Base-by-base conservation (phyloP, 2,329 filamentous ascomycete species). In the Trichoderma asperellum region DNA sequence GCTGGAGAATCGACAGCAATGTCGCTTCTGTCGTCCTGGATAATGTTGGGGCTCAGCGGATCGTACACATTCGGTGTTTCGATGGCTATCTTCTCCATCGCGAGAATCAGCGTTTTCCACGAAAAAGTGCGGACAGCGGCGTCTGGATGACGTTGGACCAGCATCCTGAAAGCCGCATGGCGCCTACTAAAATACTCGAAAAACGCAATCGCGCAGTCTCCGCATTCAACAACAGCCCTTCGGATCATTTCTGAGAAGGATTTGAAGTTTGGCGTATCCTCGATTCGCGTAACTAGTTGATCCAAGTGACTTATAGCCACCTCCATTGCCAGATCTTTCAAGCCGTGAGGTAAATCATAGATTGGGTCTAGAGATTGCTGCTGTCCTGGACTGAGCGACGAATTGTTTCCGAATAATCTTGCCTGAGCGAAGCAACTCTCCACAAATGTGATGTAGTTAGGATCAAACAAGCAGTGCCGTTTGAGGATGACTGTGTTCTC, bases 401-500 rank as follows among this genome's bases (percentile, higher is more conserved):
- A 35, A 27, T 53, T 62, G 11, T 79, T 76, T 61, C 83, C 84
- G 40, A 87, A 74, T 24, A 81, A 79, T 59, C 83, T 87, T 61
- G 89, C 81, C 49, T 87, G 85, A 8, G 82, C 79, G 35, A 96
- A 84, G 47, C 93, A 82, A 66, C 84, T 83, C 43, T 85, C 83
- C 18, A 94, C 85, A 73, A 97, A 93, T 1, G 81, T 80, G 2
- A 89, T 83, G 75, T 97, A 92, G 37, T 85, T 84, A 1, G 88
- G 87, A 74, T 97, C 94, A 74, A 91, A 92, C 29, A 96, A 84
- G 77, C 91, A 94, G 75, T 96, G 94, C 21, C 91, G 88, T 65
- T 91, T 88, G 58, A 97, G 84, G 29, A 93, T 86, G 2, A 87
- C 73, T 71, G 91, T 89, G 73, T 97, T 97, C 62, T 95, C 90